Conservation (phyloP, 768 basidiomycete species). For the Termitomyces heimii region DNA sequence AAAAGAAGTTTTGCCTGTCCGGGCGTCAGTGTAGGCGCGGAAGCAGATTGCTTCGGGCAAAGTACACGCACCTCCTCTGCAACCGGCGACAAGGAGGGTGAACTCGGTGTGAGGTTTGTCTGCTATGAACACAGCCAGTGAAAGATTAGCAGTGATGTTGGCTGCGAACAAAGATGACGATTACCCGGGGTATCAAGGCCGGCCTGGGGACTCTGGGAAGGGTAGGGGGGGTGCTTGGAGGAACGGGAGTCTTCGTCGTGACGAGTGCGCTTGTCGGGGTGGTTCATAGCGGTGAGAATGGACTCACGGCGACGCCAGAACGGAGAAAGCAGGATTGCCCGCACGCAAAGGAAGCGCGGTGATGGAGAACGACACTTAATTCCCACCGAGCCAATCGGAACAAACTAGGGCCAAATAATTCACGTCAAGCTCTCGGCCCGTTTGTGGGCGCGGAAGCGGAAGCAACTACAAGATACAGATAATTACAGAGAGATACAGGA, state of each 20-base stretch:
- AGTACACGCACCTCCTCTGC: conserved; percentile 52
- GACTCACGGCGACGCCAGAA: conserved; percentile 41
- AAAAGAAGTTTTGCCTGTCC: conserved; percentile 78
- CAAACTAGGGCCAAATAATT: conserved; percentile 30
- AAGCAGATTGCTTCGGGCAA: conserved; percentile 9
- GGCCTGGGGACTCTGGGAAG: conserved; percentile 15
- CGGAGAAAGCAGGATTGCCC: conserved; percentile 53
- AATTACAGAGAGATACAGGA: conserved; percentile 18
- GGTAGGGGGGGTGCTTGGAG: conserved; percentile 17
- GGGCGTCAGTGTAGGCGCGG: conserved; percentile 21
- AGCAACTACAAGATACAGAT: conserved; percentile 12
- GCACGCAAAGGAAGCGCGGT: conserved; percentile 62
- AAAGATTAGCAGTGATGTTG: conserved; percentile 14
- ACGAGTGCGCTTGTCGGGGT: conserved; percentile 43
- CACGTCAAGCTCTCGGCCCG: conserved; percentile 14
- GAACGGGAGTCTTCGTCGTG: conserved; percentile 35
- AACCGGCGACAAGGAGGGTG: conserved; percentile 79
- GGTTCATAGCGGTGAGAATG: conserved; percentile 45
- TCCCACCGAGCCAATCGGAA: conserved; percentile 68
- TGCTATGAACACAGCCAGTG: conserved; percentile 15
- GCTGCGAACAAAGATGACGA: conserved; percentile 10
- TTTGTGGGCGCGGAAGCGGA: conserved; percentile 10
- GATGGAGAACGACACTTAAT: conserved; percentile 41
- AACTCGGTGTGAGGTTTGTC: conserved; percentile 34
- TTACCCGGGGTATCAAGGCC: conserved; percentile 34